Evolutionary conservation across 2,329 filamentous ascomycete species (phyloP).

Genomic region (Cytospora paraplurivora): DNA sequence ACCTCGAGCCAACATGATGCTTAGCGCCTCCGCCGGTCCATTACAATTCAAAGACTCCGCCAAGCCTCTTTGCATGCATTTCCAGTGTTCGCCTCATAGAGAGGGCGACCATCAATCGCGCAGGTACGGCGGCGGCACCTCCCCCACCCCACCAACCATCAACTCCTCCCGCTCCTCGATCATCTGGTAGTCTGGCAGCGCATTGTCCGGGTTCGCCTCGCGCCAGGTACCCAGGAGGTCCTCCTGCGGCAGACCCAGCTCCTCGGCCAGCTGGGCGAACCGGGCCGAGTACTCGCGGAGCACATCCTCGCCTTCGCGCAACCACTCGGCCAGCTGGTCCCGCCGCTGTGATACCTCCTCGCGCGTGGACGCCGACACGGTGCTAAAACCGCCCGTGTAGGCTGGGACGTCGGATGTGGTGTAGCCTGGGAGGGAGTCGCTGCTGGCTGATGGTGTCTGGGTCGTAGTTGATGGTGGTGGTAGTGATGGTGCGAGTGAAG

Average conservation of each 20-base stretch:
- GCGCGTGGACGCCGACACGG: conserved; percentile 33
- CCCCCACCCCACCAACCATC: conserved; percentile 38
- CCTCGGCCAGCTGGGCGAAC: conserved; percentile 35
- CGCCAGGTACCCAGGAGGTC: conserved; percentile 38
- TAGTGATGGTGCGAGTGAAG: background rate
- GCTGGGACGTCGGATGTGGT: conserved; percentile 35
- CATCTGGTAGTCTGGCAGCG: conserved; percentile 35
- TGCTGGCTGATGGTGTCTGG: conserved; percentile 10
- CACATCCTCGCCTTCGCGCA: conserved; percentile 36
- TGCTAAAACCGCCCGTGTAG: conserved; percentile 34
- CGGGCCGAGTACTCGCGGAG: conserved; percentile 38
- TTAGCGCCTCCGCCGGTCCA: too few relatives aligned
- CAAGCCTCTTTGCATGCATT: too few relatives aligned
- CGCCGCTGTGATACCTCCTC: conserved; percentile 35
- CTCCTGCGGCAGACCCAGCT: conserved; percentile 34
- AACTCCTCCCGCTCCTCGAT: conserved; percentile 37
- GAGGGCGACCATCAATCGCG: conserved; percentile 9
- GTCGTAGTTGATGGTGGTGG: conserved; percentile 4
- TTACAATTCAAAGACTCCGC: too few relatives aligned
- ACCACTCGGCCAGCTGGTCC: conserved; percentile 36
- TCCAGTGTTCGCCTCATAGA: too few relatives aligned
- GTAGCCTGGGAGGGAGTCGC: conserved; percentile 35
- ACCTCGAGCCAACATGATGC: too few relatives aligned
- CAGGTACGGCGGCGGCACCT: conserved; percentile 39
- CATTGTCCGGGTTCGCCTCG: conserved; percentile 37